These are phyloP conservation scores for Fragaria ananassa DNA, from an alignment of 306 rosid species.

Conservation along the genomic window DNA sequence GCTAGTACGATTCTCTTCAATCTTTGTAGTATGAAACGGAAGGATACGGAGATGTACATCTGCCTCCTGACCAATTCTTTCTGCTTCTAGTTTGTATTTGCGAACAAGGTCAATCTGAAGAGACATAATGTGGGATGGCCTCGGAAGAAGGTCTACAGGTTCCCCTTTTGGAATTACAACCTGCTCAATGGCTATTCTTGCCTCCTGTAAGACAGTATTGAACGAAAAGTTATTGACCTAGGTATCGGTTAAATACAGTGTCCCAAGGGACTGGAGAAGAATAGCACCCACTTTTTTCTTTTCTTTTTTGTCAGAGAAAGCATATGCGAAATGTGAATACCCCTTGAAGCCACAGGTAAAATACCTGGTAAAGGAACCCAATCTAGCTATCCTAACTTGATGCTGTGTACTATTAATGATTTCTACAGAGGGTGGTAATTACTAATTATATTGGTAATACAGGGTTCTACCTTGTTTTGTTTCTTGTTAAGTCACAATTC, in stretches of 20 bases:
- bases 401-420: background rate
- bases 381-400: background rate
- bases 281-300: background rate
- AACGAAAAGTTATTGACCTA: constrained; percentile 2
- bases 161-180: constrained; percentile 75
- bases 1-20: constrained; percentile 24
- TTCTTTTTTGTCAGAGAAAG: background rate
- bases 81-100: constrained; percentile 62
- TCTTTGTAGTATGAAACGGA: constrained; percentile 40
- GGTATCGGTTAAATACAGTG: background rate
- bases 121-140: constrained; percentile 53
- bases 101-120: constrained; percentile 66
- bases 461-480: background rate
- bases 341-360: too few species aligned
- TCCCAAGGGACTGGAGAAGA: background rate
- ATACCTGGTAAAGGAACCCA: background rate
- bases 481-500: background rate
- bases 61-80: constrained; percentile 39
- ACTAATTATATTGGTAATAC: background rate
- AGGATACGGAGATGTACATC: constrained; percentile 56
- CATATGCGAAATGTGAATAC: background rate
- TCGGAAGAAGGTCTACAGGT: constrained; percentile 71
- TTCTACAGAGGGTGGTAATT: background rate
- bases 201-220: constrained; percentile 54
- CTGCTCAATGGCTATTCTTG: constrained; percentile 85